Evolutionary conservation across 495 filamentous ascomycete species (phyloP), one percentile per base, ranked within the genome.

Genomic region (Elasticomyces elasticus): DNA sequence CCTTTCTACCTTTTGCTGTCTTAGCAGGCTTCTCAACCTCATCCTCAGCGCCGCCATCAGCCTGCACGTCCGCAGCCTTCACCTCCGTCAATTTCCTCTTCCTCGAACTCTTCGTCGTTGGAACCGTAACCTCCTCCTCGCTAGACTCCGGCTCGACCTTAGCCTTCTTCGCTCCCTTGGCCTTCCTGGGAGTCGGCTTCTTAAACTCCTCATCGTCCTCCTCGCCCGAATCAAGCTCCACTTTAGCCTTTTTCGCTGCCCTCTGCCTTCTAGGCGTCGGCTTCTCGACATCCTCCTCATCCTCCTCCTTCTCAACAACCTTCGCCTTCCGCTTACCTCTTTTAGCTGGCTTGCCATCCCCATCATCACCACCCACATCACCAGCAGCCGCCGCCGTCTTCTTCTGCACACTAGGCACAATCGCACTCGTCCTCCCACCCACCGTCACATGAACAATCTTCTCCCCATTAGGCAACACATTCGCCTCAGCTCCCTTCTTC

Each of bases 401-500:
- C 70, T 89, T 92, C 72, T 97, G 92, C 25, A 89, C 71, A 52
- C 76, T 81, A 0, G 86, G 88, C 6, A 91, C 87, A 30, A 92
- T 80, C 24, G 87, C 91, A 57, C 86, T 94, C 2, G 92, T 95
- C 55, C 92, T 75, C 2, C 88, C 87, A 2, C 90, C 89, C 5
- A 96, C 90, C 12, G 83, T 95, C 22, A 96, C 58, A 62, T 84
- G 89, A 0, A 77, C 80, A 27, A 97, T 82, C 68, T 82, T 87
- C 52, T 86, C 84, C 0, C 92, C 92, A 59, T 82, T 94, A 1
- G 89, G 89, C 23, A 96, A 68, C 17, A 70, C 78, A 2, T 74
- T 74, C 5, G 75, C 74, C 49, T 85, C n/a, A n/a, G n/a, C n/a
- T n/a, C n/a, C 84, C 65, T 90, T 90, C 70, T 86, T 86, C 13